Evolutionary conservation across 1,284 basidiomycete species (phyloP), one percentile per base, ranked within the genome.

Genomic region (Ganoderma lingzhi): DNA sequence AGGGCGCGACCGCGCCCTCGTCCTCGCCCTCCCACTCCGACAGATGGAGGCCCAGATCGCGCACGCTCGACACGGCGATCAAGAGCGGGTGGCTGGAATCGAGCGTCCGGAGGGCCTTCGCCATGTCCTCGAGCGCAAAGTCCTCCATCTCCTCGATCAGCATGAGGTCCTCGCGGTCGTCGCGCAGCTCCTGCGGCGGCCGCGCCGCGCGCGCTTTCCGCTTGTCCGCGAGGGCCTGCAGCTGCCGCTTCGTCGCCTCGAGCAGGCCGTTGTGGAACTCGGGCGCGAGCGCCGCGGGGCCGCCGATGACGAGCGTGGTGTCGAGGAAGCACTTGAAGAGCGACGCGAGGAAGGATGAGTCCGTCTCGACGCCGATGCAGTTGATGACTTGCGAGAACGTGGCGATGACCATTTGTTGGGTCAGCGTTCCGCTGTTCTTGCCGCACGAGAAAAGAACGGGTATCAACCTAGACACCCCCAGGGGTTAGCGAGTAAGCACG

Each of bases 251-350:
- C 30, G 90, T 89, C 0, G 89, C 91, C 66, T 91, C 89, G 55
- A 92, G 81, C 5, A 93, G 77, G 1, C 84, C 87, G 15, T 82
- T 81, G 2, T 84, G 82, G 63, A 89, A 82, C 66, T 90, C 88
- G 0, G 81, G 81, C 10, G 88, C 81, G 62, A 93, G 83, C 2
- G 85, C 79, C 0, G 76, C 67, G 0, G 84, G 81, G 0, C 88
- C 88, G 2, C 90, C 88, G 56, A 94, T 83, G 28, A 94, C 86
- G 35, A 85, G 86, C 8, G 93, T 73, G 3, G 87, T 86, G 77
- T 95, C 93, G 61, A 85, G 84, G 78, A 95, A 86, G 73, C 90
- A 91, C 73, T 91, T 93, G 84, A 91, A 95, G 19, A 95, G 82
- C 0, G 92, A 93, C 0, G 89, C 87, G 32, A 95, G 86, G 82